A percentile compares a stretch with the other conserved stretches of the same genome.
These are phyloP conservation scores for Selenicereus undatus DNA, from an alignment of 148 eudicot genomes.

Conservation along the genomic window DNA sequence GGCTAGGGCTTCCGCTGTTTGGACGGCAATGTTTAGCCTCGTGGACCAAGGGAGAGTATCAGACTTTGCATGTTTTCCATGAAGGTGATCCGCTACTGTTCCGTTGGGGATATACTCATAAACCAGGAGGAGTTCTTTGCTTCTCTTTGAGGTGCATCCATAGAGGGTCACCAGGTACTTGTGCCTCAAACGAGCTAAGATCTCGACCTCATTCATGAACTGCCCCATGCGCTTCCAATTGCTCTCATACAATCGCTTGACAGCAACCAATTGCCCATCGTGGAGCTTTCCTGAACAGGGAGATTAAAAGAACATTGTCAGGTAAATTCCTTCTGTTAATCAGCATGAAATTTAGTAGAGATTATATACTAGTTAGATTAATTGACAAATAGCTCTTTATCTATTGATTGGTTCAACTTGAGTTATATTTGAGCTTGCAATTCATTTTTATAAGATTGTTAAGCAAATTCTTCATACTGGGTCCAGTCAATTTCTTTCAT, in stretches of 20 bases:
- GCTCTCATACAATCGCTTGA: slow-evolving; percentile 8
- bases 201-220: slow-evolving; percentile 9
- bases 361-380: neutral
- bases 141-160: slow-evolving; percentile 78
- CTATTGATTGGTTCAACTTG: neutral
- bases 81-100: slow-evolving; percentile 88
- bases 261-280: neutral
- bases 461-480: neutral
- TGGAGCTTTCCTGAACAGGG: neutral
- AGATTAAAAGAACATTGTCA: neutral
- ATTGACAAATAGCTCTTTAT: neutral
- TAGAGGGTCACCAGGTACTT: slow-evolving; percentile 57
- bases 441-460: neutral
- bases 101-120: slow-evolving; percentile 87
- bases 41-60: slow-evolving; percentile 40
- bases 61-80: slow-evolving; percentile 55
- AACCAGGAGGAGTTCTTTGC: slow-evolving; percentile 76
- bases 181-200: slow-evolving; percentile 50
- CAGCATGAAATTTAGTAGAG: neutral
- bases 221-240: slow-evolving; percentile 2
- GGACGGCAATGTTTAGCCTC: slow-evolving; percentile 61
- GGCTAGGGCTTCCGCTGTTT: slow-evolving; percentile 77
- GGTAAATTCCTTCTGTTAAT: neutral
- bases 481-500: neutral
- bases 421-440: neutral